A percentile compares a stretch with the other conserved stretches of the same genome.
Conservation (phyloP, 2,329 filamentous ascomycete species). For the Aspergillus flavus region DNA sequence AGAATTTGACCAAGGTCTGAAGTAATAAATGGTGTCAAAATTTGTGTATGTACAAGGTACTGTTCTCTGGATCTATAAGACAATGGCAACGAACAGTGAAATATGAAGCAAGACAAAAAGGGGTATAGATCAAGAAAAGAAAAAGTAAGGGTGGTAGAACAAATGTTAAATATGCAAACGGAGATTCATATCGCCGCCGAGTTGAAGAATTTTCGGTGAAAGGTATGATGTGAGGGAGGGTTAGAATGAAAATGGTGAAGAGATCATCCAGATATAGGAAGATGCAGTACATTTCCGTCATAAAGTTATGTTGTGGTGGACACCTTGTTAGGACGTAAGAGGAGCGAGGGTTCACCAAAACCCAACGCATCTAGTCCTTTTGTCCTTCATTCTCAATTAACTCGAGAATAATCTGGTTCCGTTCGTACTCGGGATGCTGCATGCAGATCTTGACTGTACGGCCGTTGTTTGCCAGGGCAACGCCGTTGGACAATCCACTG, state of each 20-base stretch:
- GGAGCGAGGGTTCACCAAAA: neutral
- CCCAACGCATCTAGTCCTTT: constrained; percentile 46
- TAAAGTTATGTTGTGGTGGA: neutral
- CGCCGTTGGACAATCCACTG: constrained; percentile 38
- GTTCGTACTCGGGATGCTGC: constrained; percentile 85
- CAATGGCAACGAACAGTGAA: neutral
- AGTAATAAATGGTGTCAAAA: neutral
- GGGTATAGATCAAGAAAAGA: constrained; percentile 5
- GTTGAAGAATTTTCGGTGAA: neutral
- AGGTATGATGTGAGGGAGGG: neutral
- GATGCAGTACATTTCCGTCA: neutral
- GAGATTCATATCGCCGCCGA: neutral
- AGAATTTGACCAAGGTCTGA: neutral
- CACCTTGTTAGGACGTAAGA: neutral
- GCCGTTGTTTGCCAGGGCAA: constrained; percentile 41
- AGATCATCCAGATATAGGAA: neutral
- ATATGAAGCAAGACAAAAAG: neutral
- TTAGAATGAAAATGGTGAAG: neutral
- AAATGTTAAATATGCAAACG: neutral
- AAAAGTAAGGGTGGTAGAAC: neutral
- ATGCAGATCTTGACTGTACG: constrained; percentile 92
- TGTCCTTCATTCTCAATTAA: constrained; percentile 90
- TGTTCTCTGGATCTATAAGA: neutral
- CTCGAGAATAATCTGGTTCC: constrained; percentile 87
- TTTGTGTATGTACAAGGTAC: constrained; percentile 2